These are phyloP conservation scores for Delonix regia DNA, from an alignment of 306 rosid species.

Conservation along the genomic window DNA sequence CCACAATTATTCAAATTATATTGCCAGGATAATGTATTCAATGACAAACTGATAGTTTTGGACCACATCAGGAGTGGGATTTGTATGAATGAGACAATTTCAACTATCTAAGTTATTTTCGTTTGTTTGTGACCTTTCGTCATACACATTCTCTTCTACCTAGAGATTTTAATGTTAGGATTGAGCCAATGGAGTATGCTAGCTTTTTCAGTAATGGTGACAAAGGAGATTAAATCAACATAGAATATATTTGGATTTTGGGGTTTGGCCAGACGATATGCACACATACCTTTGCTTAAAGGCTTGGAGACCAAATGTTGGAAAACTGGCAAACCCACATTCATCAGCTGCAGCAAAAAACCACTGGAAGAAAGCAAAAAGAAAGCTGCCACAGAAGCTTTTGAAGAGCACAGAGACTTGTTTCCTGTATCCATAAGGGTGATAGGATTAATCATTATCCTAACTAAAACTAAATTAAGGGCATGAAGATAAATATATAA, in stretches of 20 bases:
- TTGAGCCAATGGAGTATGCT: neutral
- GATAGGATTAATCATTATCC: neutral
- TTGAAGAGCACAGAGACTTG: conserved; percentile 70
- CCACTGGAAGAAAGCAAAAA: conserved; percentile 74
- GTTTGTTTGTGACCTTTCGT: neutral
- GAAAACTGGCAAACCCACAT: conserved; percentile 71
- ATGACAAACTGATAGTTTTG: neutral
- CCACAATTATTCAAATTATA: neutral
- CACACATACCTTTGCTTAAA: conserved; percentile 39
- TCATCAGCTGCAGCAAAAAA: conserved; percentile 62
- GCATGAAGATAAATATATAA: neutral
- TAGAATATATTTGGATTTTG: neutral
- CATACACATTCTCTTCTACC: neutral
- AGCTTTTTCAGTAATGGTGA: neutral
- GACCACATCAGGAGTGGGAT: neutral
- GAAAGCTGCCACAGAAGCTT: conserved; percentile 61
- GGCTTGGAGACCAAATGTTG: conserved; percentile 78
- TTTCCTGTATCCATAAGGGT: conserved; percentile 47
- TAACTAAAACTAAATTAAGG: neutral
- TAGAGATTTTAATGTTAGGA: neutral
- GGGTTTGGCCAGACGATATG: neutral
- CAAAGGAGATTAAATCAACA: neutral
- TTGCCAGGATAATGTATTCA: neutral
- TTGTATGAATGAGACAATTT: neutral
- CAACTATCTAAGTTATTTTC: neutral